phyloP scores from a whole-genome alignment of 176 grass and related monocot species.

The Triticum timopheevii region DNA sequence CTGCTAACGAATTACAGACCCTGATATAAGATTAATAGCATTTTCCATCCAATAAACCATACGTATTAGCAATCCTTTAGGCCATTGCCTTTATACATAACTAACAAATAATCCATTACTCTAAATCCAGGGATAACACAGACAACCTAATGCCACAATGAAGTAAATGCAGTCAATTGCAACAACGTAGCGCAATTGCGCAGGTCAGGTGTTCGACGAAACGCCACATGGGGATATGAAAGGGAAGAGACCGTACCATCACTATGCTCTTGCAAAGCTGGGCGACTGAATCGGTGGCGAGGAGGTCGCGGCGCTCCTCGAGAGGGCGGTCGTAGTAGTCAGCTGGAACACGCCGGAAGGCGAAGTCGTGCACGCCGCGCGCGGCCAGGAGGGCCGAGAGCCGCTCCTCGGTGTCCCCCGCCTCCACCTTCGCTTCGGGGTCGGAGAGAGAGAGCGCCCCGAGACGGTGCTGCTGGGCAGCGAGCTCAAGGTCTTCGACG shows the following conservation, averaged over 20 bases:
- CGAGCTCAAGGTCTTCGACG: constrained; percentile 59
- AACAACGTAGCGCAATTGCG: not conserved
- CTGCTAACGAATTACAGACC: not conserved
- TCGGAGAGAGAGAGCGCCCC: constrained; percentile 21
- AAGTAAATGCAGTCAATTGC: not conserved
- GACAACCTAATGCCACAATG: constrained; percentile 8
- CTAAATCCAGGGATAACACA: not conserved
- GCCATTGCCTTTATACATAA: not conserved
- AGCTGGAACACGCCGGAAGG: constrained; percentile 61
- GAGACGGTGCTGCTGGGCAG: constrained; percentile 35
- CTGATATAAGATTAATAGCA: not conserved
- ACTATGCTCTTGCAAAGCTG: constrained; percentile 98
- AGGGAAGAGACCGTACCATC: constrained; percentile 46
- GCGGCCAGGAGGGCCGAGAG: constrained; percentile 53
- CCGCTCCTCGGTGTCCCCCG: constrained; percentile 33
- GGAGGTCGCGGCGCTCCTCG: constrained; percentile 59
- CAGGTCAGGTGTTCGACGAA: constrained; percentile 43
- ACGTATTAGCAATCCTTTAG: not conserved
- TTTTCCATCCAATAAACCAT: not conserved
- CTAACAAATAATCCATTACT: not conserved
- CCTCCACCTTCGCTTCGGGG: not conserved
- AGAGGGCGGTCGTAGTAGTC: constrained; percentile 85
- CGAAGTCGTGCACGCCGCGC: constrained; percentile 61
- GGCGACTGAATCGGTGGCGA: constrained; percentile 52
- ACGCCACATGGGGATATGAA: not conserved